Base-by-base conservation (phyloP, 1,284 basidiomycete genomes). In the Kalmanozyma brasiliensis region DNA sequence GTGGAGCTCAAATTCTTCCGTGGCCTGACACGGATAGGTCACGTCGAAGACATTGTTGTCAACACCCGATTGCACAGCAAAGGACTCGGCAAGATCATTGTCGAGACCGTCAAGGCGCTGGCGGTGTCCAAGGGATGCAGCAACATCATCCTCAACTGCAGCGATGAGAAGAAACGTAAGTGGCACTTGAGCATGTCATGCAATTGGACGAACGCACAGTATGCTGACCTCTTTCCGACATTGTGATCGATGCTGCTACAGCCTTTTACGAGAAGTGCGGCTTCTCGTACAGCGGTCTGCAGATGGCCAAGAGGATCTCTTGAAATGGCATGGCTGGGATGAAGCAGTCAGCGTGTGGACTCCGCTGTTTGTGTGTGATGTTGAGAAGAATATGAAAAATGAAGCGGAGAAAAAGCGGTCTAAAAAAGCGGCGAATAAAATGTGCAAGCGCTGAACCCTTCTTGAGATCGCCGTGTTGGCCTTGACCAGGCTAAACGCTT, bases 221-320 rank as follows among this genome's bases (percentile, higher is more conserved):
- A 24, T 24, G 14, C 41, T 42, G 41, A 42, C 26, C 7, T 20
- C 14, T 6, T 38, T 2, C 34, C 26, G 35, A 9, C n/a, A 8
- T 20, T n/a, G 38, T 8, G 16, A 6, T 6, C 24, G 2, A 13
- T 9, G n/a, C 13, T 4, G 11, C 0, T 8, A 40, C 80, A 94
- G 93, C 92, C 1, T 98, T 98, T 85, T 98, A 98, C 83, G 87
- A 93, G 83, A 98, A 97, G 84, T 98, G 95, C 82, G 94, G 94
- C 37, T 80, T 80, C 73, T 66, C 76, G 23, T 52, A 60, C 38
- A 71, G 63, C 29, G 75, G 78, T 20, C 58, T 78, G 13, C 57
- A 81, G 55, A 80, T 80, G 79, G 75, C 71, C 49, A 73, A 76
- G 57, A 56, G 57, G 45, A 45, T 55, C 23, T 32, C 16, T 26